phyloP scores from a whole-genome alignment of 495 filamentous ascomycete genomes.

The Aspergillus cristatus region DNA sequence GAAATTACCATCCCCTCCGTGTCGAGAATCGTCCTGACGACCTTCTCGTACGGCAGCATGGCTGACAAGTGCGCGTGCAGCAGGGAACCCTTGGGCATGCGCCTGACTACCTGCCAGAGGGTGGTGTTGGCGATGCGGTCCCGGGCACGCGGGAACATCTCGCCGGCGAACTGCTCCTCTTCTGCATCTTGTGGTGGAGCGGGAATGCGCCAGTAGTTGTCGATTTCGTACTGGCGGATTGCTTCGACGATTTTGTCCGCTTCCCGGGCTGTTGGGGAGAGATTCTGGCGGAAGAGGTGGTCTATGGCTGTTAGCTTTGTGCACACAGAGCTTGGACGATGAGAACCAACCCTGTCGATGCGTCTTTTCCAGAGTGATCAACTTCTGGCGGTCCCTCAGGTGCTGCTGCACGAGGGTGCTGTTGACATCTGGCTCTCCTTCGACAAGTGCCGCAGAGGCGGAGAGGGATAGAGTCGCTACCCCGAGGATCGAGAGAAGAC shows the following conservation, averaged over 20 bases:
- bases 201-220: slow-evolving; percentile 11
- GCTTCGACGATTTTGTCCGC: slow-evolving; percentile 9
- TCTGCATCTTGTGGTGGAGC: slow-evolving; percentile 2
- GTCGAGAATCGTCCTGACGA: slow-evolving; percentile 4
- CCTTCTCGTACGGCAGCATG: slow-evolving; percentile 11
- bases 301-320: slow-evolving; percentile 1
- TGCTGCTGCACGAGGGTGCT: slow-evolving; percentile 3
- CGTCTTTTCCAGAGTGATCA: slow-evolving; percentile 7
- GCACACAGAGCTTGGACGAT: not conserved
- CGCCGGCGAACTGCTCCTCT: slow-evolving; percentile 10
- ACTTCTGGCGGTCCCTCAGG: not conserved
- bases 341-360: slow-evolving; percentile 8
- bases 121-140: slow-evolving; percentile 7
- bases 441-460: not conserved
- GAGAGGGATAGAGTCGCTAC: not conserved
- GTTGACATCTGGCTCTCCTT: not conserved
- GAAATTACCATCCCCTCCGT: slow-evolving; percentile 13
- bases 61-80: slow-evolving; percentile 12
- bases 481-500: not conserved
- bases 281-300: slow-evolving; percentile 5
- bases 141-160: slow-evolving; percentile 10
- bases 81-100: slow-evolving; percentile 15
- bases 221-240: slow-evolving; percentile 13
- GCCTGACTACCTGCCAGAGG: slow-evolving; percentile 10
- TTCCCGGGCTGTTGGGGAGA: slow-evolving; percentile 5